phyloP scores from a whole-genome alignment of 2,329 filamentous ascomycete species.

The Fusarium heterosporum region DNA sequence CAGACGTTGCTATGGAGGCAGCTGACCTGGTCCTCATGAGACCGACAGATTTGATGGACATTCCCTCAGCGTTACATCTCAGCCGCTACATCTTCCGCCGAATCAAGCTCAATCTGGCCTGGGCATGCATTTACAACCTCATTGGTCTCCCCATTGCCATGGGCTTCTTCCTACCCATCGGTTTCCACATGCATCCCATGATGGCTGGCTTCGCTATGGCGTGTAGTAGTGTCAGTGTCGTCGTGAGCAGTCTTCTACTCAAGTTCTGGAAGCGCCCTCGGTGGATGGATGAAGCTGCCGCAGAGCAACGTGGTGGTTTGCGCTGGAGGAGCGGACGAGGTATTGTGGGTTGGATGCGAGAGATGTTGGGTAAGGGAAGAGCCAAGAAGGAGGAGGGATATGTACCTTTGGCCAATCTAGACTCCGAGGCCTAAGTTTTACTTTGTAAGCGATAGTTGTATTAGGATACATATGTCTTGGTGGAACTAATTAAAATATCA shows the following conservation, averaged over 20 bases:
- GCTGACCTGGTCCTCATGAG: slow-evolving; percentile 97
- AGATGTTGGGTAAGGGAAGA: slow-evolving; percentile 54
- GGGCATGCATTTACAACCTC: slow-evolving; percentile 94
- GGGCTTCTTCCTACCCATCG: slow-evolving; percentile 93
- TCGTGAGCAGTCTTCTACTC: slow-evolving; percentile 83
- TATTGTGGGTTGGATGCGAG: slow-evolving; percentile 57
- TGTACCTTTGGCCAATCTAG: slow-evolving; percentile 67
- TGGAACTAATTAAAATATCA: slow-evolving; percentile 10
- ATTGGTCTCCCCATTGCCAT: slow-evolving; percentile 95
- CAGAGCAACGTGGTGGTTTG: slow-evolving; percentile 67
- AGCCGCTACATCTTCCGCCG: slow-evolving; percentile 87
- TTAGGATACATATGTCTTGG: slow-evolving; percentile 14
- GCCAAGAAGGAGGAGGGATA: slow-evolving; percentile 66
- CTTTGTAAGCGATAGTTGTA: slow-evolving; percentile 26
- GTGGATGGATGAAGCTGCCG: slow-evolving; percentile 83
- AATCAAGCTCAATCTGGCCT: slow-evolving; percentile 92
- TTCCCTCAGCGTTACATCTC: slow-evolving; percentile 87
- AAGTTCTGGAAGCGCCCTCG: slow-evolving; percentile 86
- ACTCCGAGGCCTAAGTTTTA: slow-evolving; percentile 46
- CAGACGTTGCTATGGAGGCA: slow-evolving; percentile 97
- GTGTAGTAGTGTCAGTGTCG: slow-evolving; percentile 88
- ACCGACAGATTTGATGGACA: slow-evolving; percentile 88
- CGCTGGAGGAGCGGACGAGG: slow-evolving; percentile 58
- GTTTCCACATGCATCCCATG: slow-evolving; percentile 90
- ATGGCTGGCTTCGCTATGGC: slow-evolving; percentile 96